Conservation (phyloP, 352 stramenopile species). For the Phytophthora boehmeriae region DNA sequence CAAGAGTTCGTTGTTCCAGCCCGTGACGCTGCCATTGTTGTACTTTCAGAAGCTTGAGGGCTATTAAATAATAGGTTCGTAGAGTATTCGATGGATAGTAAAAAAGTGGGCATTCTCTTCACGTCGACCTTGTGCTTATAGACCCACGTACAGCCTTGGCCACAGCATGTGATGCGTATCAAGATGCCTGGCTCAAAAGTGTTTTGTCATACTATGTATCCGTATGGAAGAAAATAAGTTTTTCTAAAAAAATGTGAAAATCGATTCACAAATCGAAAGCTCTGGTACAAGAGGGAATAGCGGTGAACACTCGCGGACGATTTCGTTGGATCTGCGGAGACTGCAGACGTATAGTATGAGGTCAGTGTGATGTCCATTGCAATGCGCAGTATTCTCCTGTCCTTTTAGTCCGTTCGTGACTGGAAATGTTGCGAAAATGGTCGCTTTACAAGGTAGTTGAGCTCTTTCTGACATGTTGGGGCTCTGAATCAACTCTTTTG, state of each 20-base stretch:
- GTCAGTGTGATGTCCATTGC: not conserved
- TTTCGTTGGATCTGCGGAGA: not conserved
- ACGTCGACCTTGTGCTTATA: constrained; percentile 4
- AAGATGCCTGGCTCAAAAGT: too few species aligned
- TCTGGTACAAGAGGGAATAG: not conserved
- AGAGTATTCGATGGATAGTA: constrained; percentile 39
- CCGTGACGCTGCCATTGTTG: constrained; percentile 33
- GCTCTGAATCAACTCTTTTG: constrained; percentile 17
- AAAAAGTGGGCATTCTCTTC: constrained; percentile 48
- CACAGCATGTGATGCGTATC: too few species aligned
- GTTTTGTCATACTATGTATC: too few species aligned
- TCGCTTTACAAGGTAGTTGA: too few species aligned
- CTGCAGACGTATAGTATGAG: not conserved
- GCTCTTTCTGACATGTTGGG: constrained; percentile 2
- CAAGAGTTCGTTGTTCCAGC: constrained; percentile 13
- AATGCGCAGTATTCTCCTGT: not conserved
- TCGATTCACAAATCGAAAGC: not conserved
- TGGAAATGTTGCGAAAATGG: too few species aligned
- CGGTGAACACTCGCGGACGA: not conserved
- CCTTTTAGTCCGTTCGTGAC: not conserved
- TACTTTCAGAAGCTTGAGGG: constrained; percentile 36
- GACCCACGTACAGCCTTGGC: too few species aligned
- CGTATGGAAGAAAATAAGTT: too few species aligned
- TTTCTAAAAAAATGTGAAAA: not conserved
- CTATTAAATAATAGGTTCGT: constrained; percentile 35